Percentiles rank a stretch among this genome's conserved stretches.
Evolutionary conservation across 225 moss, liverwort and hornwort genomes (phyloP).

Genomic region (Pseudoscleropodium purum): DNA sequence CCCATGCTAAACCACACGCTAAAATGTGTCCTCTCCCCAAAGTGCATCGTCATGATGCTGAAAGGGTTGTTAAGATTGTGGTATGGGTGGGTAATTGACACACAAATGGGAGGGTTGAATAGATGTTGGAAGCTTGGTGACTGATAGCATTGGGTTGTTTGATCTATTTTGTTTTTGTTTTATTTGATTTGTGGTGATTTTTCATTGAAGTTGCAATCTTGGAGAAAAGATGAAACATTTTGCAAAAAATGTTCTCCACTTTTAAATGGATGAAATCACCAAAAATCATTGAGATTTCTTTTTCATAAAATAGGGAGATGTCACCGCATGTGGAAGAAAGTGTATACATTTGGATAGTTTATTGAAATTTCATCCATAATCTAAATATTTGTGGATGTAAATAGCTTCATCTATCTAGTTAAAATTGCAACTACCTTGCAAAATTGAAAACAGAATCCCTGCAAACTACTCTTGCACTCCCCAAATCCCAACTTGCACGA

Average conservation of each 20-base stretch:
- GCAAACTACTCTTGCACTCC: neutral
- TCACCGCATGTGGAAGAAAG: neutral
- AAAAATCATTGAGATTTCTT: accelerated
- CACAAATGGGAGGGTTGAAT: accelerated
- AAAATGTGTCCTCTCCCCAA: neutral
- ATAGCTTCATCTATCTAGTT: neutral
- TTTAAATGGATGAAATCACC: neutral
- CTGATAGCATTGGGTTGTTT: accelerated
- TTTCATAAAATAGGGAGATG: neutral
- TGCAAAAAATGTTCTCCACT: neutral
- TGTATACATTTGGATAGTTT: neutral
- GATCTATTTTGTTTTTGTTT: neutral
- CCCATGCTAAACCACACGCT: neutral
- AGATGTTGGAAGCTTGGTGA: neutral
- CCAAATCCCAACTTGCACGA: neutral
- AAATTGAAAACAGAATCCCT: neutral
- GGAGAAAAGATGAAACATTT: neutral
- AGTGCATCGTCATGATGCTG: neutral
- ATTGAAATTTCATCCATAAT: neutral
- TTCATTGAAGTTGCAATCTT: neutral
- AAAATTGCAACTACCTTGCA: neutral
- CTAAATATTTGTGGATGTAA: neutral
- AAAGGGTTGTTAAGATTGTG: neutral
- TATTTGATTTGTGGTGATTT: neutral
- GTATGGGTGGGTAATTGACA: neutral